Conservation (phyloP, 2,329 filamentous ascomycete species). For the Hymenotorrendiella dingleyae region DNA sequence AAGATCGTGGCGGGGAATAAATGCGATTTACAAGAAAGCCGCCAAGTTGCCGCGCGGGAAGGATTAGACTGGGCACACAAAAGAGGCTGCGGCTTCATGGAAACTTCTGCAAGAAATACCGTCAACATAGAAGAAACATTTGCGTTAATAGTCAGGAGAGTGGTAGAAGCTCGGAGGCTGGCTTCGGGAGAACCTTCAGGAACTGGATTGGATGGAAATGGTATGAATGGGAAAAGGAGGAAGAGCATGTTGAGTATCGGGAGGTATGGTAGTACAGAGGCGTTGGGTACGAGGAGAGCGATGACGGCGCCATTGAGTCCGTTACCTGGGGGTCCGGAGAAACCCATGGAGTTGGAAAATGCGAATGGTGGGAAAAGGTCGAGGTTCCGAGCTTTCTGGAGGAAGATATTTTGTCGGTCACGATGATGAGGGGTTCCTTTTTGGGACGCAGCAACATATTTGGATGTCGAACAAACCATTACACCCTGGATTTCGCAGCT, state of each 20-base stretch:
- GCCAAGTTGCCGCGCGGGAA: slow-evolving; percentile 62
- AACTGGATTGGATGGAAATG: slow-evolving; percentile 3
- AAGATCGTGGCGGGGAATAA: slow-evolving; percentile 86
- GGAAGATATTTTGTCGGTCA: slow-evolving; percentile 17
- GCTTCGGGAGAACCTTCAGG: slow-evolving; percentile 9
- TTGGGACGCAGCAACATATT: no score
- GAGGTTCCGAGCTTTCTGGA: slow-evolving; percentile 11
- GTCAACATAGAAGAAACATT: slow-evolving; percentile 90
- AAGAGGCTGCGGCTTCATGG: slow-evolving; percentile 78
- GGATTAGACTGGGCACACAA: slow-evolving; percentile 73
- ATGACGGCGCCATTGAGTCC: slow-evolving; percentile 28
- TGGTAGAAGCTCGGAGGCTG: slow-evolving; percentile 42
- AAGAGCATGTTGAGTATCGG: slow-evolving; percentile 4
- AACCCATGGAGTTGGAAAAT: slow-evolving; percentile 14
- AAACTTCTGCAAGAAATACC: slow-evolving; percentile 76
- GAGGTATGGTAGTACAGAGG: slow-evolving; percentile 7
- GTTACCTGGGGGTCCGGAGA: slow-evolving; percentile 21
- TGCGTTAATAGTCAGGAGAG: slow-evolving; percentile 59
- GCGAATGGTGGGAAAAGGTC: slow-evolving; percentile 2
- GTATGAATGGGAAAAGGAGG: slow-evolving; percentile 3
- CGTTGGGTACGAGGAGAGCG: slow-evolving; percentile 22
- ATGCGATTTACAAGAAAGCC: slow-evolving; percentile 67
- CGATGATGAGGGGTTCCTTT: not conserved
- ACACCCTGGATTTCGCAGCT: no score
- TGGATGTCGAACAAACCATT: no score